Conservation (phyloP, 768 basidiomycete genomes). For the Calocybe cyanea region DNA sequence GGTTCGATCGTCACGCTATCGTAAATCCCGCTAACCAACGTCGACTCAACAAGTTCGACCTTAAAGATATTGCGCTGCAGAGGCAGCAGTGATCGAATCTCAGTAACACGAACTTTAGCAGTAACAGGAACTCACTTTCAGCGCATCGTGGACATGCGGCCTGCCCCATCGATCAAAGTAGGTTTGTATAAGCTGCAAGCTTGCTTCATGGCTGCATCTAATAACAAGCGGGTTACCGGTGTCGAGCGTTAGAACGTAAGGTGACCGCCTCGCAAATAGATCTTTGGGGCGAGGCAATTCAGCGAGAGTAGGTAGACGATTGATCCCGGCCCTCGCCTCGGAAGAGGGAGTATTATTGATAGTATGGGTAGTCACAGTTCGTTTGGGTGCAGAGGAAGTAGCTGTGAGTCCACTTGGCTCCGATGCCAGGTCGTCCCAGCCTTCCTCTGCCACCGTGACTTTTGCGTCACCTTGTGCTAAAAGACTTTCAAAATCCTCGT, state of each 20-base stretch:
- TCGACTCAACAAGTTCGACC: conserved; percentile 30
- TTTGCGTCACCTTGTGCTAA: conserved; percentile 16
- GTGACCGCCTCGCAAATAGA: conserved; percentile 25
- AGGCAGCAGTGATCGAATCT: background rate
- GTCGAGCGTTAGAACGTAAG: conserved; percentile 32
- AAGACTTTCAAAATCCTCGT: conserved; percentile 30
- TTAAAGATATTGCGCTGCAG: conserved; percentile 28
- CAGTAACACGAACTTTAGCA: background rate
- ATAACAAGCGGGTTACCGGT: conserved; percentile 23
- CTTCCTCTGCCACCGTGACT: conserved; percentile 19
- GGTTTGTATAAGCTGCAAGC: conserved; percentile 28
- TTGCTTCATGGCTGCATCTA: conserved; percentile 35
- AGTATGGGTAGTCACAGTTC: conserved; percentile 1
- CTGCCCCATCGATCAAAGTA: conserved; percentile 37
- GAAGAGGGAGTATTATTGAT: background rate
- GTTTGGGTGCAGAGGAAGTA: background rate
- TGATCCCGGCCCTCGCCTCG: conserved; percentile 6
- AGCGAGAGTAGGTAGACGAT: conserved; percentile 25
- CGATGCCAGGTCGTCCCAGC: conserved; percentile 27
- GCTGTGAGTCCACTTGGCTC: conserved; percentile 9
- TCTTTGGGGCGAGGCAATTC: conserved; percentile 28
- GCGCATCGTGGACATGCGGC: conserved; percentile 24
- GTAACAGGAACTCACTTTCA: conserved; percentile 18
- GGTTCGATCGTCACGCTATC: conserved; percentile 32
- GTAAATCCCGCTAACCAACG: conserved; percentile 28